Percentiles rank a stretch among this genome's conserved stretches.
Evolutionary conservation across 495 filamentous ascomycete species (phyloP).

Genomic region (Aspergillus egyptiacus): DNA sequence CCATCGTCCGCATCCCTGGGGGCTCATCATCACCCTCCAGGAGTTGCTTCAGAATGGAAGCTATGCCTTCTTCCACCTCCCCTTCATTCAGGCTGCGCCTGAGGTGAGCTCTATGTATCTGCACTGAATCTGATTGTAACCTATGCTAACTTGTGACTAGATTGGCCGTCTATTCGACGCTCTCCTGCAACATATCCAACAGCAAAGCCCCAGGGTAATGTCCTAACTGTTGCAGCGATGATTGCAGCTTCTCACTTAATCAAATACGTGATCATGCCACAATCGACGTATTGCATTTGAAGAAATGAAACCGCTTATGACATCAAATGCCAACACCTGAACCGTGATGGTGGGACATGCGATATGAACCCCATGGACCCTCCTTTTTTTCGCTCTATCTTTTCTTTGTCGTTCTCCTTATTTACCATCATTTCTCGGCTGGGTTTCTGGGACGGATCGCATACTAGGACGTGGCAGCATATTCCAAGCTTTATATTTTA

Average conservation of each 20-base stretch:
- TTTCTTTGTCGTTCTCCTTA: conserved; percentile 31
- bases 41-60: conserved; percentile 87
- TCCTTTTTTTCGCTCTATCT: conserved; percentile 21
- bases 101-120: conserved; percentile 55
- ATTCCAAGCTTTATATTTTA: conserved; percentile 16
- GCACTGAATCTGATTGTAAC: not conserved
- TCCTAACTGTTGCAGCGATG: conserved; percentile 25
- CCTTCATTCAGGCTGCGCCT: conserved; percentile 81
- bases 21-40: conserved; percentile 80
- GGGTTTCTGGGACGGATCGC: conserved; percentile 27
- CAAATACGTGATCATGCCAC: conserved; percentile 22
- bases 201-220: conserved; percentile 43
- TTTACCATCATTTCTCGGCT: conserved; percentile 32
- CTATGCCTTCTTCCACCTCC: conserved; percentile 85
- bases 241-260: conserved; percentile 17
- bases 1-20: conserved; percentile 94
- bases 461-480: conserved; percentile 25
- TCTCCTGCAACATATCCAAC: conserved; percentile 46
- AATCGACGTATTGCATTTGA: conserved; percentile 23
- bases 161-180: conserved; percentile 48
- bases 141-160: conserved; percentile 22
- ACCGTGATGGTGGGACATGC: conserved; percentile 19
- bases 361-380: conserved; percentile 19
- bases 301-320: conserved; percentile 23
- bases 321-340: conserved; percentile 17